Evolutionary conservation across 768 basidiomycete species (phyloP), one percentile per base, ranked within the genome.

Genomic region (Trametes coccinea): DNA sequence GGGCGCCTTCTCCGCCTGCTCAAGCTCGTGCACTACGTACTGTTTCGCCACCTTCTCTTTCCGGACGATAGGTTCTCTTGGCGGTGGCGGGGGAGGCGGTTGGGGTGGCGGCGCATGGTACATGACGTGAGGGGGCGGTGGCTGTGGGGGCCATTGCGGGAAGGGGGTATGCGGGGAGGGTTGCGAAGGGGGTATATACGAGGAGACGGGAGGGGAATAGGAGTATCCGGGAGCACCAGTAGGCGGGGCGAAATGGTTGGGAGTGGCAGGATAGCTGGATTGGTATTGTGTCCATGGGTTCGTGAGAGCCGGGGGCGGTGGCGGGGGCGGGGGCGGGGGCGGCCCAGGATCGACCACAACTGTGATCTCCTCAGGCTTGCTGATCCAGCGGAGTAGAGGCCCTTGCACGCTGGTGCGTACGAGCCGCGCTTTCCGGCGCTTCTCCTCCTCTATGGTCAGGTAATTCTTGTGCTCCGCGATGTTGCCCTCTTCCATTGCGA

Each of bases 401-500:
- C 89, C 92, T 30, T 84, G 76, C 7, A 88, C 78, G 10, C 77
- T 71, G n/a, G 81, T 76, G 46, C 88, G 84, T 31, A 87, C 83
- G 29, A 86, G 85, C 11, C 78, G 75, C 29, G 83, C 87, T 34
- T 84, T 84, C 68, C 83, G 85, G 7, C 92, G 84, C 66, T 90
- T 92, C 74, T 92, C 91, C 69, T 92, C 92, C 66, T 95, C 93
- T 2, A 85, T 74, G 52, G 80, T 82, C 31, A 95, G 83, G 69
- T 94, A 95, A 66, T 93, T 84, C 39, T 83, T 79, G 64, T 95
- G 90, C 49, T 92, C 87, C 5, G 80, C 79, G 22, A 88, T 85
- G 70, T 95, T 95, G 0, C 88, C 86, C 72, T 93, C 93, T 72
- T 95, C 93, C 54, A 87, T 92, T 67, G 93, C 90, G 16, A 95